Base-by-base conservation (phyloP, 1,139 yeast genomes). In the Yamadazyma triangularis region DNA sequence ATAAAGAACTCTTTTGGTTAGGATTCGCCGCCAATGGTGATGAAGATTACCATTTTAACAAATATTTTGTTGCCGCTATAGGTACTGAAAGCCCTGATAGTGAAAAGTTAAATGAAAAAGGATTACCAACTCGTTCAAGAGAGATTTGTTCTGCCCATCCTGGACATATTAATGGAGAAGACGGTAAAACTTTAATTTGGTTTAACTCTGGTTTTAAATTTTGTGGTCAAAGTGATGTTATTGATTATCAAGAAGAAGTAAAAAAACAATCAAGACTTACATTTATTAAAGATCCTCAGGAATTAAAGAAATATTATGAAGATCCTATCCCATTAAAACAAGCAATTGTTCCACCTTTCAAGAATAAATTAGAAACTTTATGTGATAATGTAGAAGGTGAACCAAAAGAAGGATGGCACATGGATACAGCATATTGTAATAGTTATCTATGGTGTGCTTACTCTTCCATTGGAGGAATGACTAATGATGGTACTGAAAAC, bases 111-210 rank as follows among this genome's bases (percentile, higher is more conserved):
- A 47, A 41, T 25, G 23, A 34, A 6, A 45, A 52, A 21, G 59
- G 59, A 2, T 34, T 44, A 8, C 33, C 44, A 2, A 45, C 43
- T 29, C 29, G 38, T 11, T 42, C 60, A 6, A 40, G 34, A 32
- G 75, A 69, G 40, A 25, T 67, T 5, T 67, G 73, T 36, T 56
- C 70, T 4, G 59, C 67, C 10, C 73, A 67, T 41, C 73, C 75
- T 1, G 73, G 67, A 4, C 73, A 68, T 41, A 38, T 57, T 27
- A 48, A 45, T 36, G 59, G 57, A 13, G 58, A 54, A 34, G 63
- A 57, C 36, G 52, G 47, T n/a, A 44, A 48, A 32, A 32, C 60
- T 1, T 37, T 60, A 12, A 42, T 50, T 11, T 60, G 66, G 66
- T 50, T 60, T 29, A 60, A 60, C 31, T 60, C 65, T 1, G 66